These are phyloP conservation scores for Fusarium sublunatum DNA, from an alignment of 2,329 filamentous ascomycete species.

Conservation along the genomic window DNA sequence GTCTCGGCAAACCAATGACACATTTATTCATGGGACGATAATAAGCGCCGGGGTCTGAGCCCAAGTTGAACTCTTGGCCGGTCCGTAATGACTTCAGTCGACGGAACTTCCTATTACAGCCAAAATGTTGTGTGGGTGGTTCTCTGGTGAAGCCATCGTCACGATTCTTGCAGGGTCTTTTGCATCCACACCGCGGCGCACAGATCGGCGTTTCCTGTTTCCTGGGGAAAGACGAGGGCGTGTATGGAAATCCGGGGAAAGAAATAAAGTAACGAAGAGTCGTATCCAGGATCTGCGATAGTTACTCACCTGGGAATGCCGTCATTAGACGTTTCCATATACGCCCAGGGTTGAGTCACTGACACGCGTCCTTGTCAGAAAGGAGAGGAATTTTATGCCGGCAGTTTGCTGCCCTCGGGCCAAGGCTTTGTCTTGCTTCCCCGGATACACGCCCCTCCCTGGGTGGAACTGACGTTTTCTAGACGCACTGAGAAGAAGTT, in stretches of 20 bases:
- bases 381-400: slow-evolving; percentile 23
- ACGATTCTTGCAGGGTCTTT: slow-evolving; percentile 12
- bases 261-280: neutral
- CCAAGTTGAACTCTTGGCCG: slow-evolving; percentile 2
- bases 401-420: slow-evolving; percentile 38
- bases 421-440: slow-evolving; percentile 40
- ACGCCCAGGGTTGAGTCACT: slow-evolving; percentile 19
- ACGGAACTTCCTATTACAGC: slow-evolving; percentile 25
- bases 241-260: slow-evolving; percentile 37
- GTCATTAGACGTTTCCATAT: slow-evolving; percentile 19
- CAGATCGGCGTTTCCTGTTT: slow-evolving; percentile 28
- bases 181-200: slow-evolving; percentile 27
- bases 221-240: slow-evolving; percentile 36
- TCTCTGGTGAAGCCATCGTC: slow-evolving; percentile 28
- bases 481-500: slow-evolving; percentile 22
- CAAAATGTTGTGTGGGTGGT: slow-evolving; percentile 19
- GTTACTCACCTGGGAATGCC: slow-evolving; percentile 22
- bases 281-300: slow-evolving; percentile 26
- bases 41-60: neutral
- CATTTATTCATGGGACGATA: slow-evolving; percentile 18
- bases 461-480: slow-evolving; percentile 27
- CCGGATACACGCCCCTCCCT: slow-evolving; percentile 34
- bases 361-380: slow-evolving; percentile 5
- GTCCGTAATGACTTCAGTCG: slow-evolving; percentile 1
- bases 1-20: slow-evolving; percentile 16